phyloP scores from a whole-genome alignment of 73 alveolate genomes.

The Blepharisma japonicum region DNA sequence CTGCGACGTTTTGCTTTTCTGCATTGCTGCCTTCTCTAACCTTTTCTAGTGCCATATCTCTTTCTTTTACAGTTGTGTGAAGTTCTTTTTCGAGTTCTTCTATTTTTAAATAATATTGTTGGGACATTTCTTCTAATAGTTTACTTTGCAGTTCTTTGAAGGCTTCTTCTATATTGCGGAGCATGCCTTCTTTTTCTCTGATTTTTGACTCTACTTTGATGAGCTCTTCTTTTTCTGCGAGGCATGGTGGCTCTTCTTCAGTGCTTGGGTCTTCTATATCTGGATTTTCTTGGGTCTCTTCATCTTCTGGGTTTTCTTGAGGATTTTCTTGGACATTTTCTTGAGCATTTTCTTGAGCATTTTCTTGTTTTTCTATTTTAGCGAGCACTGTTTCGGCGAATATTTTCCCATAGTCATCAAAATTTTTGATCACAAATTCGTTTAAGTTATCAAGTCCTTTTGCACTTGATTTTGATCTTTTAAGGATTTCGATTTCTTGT shows the following conservation, averaged over 20 bases:
- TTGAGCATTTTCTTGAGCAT: constrained; percentile 2
- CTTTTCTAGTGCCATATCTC: constrained; percentile 49
- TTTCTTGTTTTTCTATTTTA: constrained; percentile 30
- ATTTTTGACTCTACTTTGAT: constrained; percentile 31
- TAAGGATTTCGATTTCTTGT: constrained; percentile 49
- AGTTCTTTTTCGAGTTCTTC: constrained; percentile 49
- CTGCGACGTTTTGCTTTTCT: constrained; percentile 46
- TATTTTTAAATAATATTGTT: constrained; percentile 41
- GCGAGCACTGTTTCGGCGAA: constrained; percentile 27
- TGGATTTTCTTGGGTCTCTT: constrained; percentile 2
- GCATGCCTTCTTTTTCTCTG: constrained; percentile 33
- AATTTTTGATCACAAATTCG: constrained; percentile 10
- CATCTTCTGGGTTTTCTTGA: constrained; percentile 19
- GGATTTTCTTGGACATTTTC: constrained; percentile 34
- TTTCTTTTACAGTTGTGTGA: constrained; percentile 48
- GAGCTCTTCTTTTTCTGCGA: constrained; percentile 39
- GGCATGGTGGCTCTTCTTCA: constrained; percentile 19
- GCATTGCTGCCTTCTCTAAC: constrained; percentile 29
- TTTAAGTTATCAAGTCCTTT: constrained; percentile 2
- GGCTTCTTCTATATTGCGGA: constrained; percentile 29
- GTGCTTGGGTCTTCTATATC: constrained; percentile 23
- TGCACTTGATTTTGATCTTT: constrained; percentile 19
- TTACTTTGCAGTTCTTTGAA: constrained; percentile 32
- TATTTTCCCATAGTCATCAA: constrained; percentile 19
- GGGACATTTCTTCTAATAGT: constrained; percentile 34